A percentile compares a stretch with the other conserved stretches of the same genome.
Conservation (phyloP, 2,329 filamentous ascomycete species). For the Arachnopeziza araneosa region DNA sequence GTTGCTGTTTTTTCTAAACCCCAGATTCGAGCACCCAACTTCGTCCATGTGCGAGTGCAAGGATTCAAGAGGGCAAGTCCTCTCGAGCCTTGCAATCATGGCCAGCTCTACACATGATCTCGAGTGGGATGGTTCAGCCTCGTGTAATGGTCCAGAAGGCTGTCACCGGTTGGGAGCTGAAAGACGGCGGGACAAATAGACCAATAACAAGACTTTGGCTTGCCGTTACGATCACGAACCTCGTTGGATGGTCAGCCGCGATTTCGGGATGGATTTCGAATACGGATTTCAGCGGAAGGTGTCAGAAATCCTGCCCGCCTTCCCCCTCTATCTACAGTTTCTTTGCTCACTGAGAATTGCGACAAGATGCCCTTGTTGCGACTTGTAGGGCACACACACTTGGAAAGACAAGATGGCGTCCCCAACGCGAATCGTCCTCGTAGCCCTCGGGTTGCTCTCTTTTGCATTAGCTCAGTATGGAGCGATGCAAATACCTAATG, state of each 20-base stretch:
- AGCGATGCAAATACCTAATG: conserved; percentile 14
- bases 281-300: neutral
- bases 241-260: neutral
- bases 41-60: too few relatives aligned
- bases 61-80: too few relatives aligned
- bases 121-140: neutral
- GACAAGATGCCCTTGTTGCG: neutral
- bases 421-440: neutral
- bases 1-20: too few relatives aligned
- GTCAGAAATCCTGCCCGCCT: too few relatives aligned
- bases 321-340: neutral
- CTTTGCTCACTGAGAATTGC: neutral
- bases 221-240: neutral
- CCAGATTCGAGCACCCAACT: too few relatives aligned
- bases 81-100: too few relatives aligned
- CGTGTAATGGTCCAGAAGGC: neutral
- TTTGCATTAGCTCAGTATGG: conserved; percentile 17
- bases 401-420: neutral
- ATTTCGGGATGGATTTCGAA: neutral
- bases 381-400: neutral
- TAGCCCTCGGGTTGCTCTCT: neutral
- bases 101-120: too few relatives aligned
- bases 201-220: neutral
- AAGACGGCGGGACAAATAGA: neutral
- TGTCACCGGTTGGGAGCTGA: neutral